These are phyloP conservation scores for Hygrophorus pudorinus DNA, from an alignment of 768 basidiomycete genomes.

Conservation along the genomic window DNA sequence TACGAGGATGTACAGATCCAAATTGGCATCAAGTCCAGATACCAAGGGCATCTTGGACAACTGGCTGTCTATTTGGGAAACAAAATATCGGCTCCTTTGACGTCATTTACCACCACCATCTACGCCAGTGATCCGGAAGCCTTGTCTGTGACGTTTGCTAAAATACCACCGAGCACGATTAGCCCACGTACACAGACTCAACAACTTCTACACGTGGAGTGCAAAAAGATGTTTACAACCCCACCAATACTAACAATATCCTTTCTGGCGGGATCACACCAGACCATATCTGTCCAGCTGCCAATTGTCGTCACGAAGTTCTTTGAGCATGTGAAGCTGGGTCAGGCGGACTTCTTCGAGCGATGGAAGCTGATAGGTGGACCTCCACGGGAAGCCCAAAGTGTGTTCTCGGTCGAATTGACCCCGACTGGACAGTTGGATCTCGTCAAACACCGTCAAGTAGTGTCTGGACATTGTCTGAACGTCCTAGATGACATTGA, in stretches of 20 bases:
- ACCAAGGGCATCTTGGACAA: conserved; percentile 90
- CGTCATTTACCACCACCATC: conserved; percentile 81
- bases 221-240: conserved; percentile 73
- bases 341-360: conserved; percentile 85
- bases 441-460: conserved; percentile 56
- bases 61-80: conserved; percentile 94
- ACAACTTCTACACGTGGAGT: conserved; percentile 89
- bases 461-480: conserved; percentile 70
- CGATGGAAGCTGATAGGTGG: conserved; percentile 98
- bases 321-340: conserved; percentile 85
- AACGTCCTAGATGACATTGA: conserved; percentile 79
- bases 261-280: conserved; percentile 87
- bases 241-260: conserved; percentile 80
- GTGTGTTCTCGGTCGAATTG: conserved; percentile 72
- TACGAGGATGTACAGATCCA: conserved; percentile 96
- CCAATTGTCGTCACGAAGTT: conserved; percentile 89
- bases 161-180: conserved; percentile 80
- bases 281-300: conserved; percentile 72
- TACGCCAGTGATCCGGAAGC: conserved; percentile 66
- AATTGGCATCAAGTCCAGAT: conserved; percentile 93
- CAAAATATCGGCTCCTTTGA: conserved; percentile 83
- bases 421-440: conserved; percentile 65
- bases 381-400: conserved; percentile 84
- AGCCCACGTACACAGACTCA: conserved; percentile 82
- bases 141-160: conserved; percentile 76